These are phyloP conservation scores for Cunninghamia lanceolata DNA, from an alignment of 75 land plant genomes.

Conservation along the genomic window DNA sequence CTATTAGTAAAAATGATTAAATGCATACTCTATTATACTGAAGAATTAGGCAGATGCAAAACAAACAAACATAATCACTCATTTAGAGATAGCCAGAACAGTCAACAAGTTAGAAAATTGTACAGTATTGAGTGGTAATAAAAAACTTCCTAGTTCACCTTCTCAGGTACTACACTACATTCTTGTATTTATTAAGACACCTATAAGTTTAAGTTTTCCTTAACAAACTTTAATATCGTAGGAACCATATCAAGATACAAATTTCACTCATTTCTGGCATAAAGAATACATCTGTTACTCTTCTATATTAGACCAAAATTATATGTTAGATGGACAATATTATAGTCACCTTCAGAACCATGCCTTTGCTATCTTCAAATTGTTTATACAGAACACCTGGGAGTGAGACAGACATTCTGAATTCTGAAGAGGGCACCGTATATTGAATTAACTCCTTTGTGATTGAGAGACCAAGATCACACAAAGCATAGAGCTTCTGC, in stretches of 20 bases:
- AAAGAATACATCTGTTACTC: not conserved
- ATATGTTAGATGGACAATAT: not conserved
- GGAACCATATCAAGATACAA: not conserved
- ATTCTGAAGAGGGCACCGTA: constrained; percentile 12
- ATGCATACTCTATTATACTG: not conserved
- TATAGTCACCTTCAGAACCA: constrained; percentile 26
- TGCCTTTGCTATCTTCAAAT: constrained; percentile 28
- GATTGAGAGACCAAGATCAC: constrained; percentile 71
- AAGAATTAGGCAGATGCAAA: not conserved
- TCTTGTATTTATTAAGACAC: not conserved
- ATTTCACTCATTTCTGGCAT: not conserved
- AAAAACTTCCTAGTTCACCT: not conserved
- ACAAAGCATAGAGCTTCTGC: constrained; percentile 63
- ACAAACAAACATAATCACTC: not conserved
- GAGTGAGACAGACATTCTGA: constrained; percentile 23
- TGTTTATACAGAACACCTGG: constrained; percentile 41
- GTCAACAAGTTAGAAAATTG: not conserved
- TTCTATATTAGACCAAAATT: not conserved
- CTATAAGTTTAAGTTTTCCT: not conserved
- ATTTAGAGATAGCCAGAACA: not conserved
- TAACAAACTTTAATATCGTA: not conserved
- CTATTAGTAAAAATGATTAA: not conserved
- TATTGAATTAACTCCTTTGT: constrained; percentile 38
- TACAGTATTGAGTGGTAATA: not conserved
- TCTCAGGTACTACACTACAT: not conserved